Conservation (phyloP, 2,329 filamentous ascomycete species). For the Fusarium oligoseptatum region DNA sequence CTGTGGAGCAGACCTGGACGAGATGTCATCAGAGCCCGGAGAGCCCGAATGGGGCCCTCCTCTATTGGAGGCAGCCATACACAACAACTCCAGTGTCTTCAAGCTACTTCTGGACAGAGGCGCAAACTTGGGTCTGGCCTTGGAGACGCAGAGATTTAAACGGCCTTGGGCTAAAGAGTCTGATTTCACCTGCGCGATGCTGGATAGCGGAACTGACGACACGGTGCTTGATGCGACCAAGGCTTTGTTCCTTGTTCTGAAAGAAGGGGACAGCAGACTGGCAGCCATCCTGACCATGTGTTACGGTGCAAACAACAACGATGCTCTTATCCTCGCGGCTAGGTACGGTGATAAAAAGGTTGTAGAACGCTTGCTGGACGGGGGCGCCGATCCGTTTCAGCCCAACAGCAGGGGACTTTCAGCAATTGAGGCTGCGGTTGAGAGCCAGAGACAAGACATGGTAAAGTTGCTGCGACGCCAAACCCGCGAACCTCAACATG, state of each 20-base stretch:
- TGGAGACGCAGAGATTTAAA: not conserved
- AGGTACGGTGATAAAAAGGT: not conserved
- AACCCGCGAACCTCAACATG: not conserved
- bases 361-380: not conserved
- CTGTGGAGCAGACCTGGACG: not conserved
- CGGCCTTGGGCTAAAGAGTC: not conserved
- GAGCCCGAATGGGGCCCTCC: not conserved
- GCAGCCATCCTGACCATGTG: not conserved
- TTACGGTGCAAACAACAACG: not conserved
- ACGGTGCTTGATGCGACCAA: not conserved
- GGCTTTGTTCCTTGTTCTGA: not conserved
- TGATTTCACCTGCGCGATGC: not conserved
- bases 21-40: not conserved
- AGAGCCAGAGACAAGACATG: not conserved
- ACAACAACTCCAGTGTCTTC: not conserved
- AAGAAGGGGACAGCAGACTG: not conserved
- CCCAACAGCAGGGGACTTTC: not conserved
- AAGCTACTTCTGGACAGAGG: not conserved
- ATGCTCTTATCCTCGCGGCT: not conserved
- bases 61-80: not conserved
- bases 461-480: not conserved
- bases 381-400: not conserved
- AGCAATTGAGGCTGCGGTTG: not conserved
- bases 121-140: not conserved
- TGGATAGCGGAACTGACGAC: not conserved